phyloP scores from a whole-genome alignment of 2,329 filamentous ascomycete species.

The Rutstroemia sydowiana region DNA sequence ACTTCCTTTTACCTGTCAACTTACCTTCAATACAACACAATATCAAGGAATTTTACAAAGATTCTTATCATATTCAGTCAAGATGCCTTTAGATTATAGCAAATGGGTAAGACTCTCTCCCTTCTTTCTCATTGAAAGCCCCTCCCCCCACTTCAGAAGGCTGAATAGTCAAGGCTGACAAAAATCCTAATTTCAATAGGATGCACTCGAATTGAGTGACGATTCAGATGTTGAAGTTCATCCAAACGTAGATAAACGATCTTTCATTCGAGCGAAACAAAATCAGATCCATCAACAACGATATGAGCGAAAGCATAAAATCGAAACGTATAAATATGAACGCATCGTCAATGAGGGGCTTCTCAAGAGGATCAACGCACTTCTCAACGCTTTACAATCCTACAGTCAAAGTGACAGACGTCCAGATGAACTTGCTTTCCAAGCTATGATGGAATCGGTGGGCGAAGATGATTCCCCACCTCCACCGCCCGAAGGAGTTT shows the following conservation, averaged over 20 bases:
- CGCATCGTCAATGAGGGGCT: conserved; percentile 88
- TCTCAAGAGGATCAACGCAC: conserved; percentile 70
- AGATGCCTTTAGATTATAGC: conserved; percentile 56
- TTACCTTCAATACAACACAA: neutral
- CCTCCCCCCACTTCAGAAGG: conserved; percentile 17
- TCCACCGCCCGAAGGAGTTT: conserved; percentile 69
- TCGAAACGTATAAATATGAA: conserved; percentile 88
- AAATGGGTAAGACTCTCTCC: conserved; percentile 40
- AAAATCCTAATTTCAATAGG: conserved; percentile 39
- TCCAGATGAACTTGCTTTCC: conserved; percentile 79
- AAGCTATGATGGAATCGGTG: conserved; percentile 77
- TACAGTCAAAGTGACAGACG: conserved; percentile 62
- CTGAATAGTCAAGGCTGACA: conserved; percentile 29
- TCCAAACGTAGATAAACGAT: conserved; percentile 96
- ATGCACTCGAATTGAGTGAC: conserved; percentile 92
- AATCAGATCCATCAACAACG: conserved; percentile 93
- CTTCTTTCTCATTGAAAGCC: neutral
- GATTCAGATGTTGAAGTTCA: conserved; percentile 98
- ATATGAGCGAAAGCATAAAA: conserved; percentile 76
- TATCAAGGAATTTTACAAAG: neutral
- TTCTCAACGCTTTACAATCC: conserved; percentile 67
- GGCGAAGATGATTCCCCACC: conserved; percentile 69
- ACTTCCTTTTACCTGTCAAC: too few species aligned
- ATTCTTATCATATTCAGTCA: conserved; percentile 5
- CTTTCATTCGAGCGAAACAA: conserved; percentile 97